Conservation (phyloP, 1,284 basidiomycete species). For the Rugosomyces carneus region DNA sequence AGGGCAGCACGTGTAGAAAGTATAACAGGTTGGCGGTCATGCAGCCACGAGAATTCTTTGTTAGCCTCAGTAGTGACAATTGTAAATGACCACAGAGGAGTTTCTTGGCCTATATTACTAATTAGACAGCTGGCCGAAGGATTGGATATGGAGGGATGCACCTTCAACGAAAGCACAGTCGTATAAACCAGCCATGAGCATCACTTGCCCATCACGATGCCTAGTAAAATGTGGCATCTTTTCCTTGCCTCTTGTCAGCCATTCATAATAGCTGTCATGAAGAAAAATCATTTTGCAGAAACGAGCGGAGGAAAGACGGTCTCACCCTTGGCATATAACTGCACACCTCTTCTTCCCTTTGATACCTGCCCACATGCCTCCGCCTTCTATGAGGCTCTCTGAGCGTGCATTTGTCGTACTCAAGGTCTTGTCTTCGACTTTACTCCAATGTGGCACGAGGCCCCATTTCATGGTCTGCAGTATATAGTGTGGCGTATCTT, state of each 20-base stretch:
- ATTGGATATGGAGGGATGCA: slow-evolving; percentile 17
- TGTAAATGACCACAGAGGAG: slow-evolving; percentile 77
- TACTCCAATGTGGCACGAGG: slow-evolving; percentile 80
- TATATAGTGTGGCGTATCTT: slow-evolving; percentile 23
- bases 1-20: slow-evolving; percentile 60
- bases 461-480: slow-evolving; percentile 89
- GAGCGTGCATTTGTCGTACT: slow-evolving; percentile 88
- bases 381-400: slow-evolving; percentile 72
- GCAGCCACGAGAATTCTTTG: slow-evolving; percentile 70
- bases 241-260: slow-evolving; percentile 76
- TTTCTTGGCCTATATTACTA: slow-evolving; percentile 36
- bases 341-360: slow-evolving; percentile 78
- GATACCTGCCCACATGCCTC: slow-evolving; percentile 78
- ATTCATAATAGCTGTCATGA: slow-evolving; percentile 80
- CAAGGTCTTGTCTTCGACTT: slow-evolving; percentile 61
- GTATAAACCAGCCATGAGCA: slow-evolving; percentile 88
- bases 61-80: slow-evolving; percentile 83
- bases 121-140: not conserved
- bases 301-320: slow-evolving; percentile 6
- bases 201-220: slow-evolving; percentile 55
- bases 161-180: slow-evolving; percentile 68
- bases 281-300: not conserved
- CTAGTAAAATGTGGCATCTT: slow-evolving; percentile 80
- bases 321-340: slow-evolving; percentile 74
- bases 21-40: slow-evolving; percentile 91